A percentile compares a stretch with the other conserved stretches of the same genome.
These are phyloP conservation scores for Melanopsichium pennsylvanicum DNA, from an alignment of 1,284 basidiomycete genomes.

Conservation along the genomic window DNA sequence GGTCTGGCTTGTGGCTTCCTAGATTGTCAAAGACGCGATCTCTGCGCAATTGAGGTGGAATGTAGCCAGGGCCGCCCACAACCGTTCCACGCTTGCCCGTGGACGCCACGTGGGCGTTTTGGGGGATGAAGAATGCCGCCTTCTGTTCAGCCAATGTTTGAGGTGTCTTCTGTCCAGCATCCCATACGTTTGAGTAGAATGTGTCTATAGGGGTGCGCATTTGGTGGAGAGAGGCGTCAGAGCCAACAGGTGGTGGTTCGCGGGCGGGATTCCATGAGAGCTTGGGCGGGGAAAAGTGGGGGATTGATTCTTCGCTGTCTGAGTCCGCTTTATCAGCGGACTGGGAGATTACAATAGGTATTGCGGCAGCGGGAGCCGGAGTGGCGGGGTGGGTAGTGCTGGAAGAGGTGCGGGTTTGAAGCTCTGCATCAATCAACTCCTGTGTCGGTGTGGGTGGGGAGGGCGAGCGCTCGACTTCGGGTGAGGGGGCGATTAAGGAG, in stretches of 20 bases:
- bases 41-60: slow-evolving; percentile 72
- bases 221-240: slow-evolving; percentile 63
- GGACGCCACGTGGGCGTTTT: slow-evolving; percentile 18
- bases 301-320: slow-evolving; percentile 24
- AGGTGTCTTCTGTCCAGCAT: slow-evolving; percentile 57
- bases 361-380: slow-evolving; percentile 6
- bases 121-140: slow-evolving; percentile 71
- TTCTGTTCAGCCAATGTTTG: slow-evolving; percentile 44
- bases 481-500: slow-evolving; percentile 78
- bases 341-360: too few species aligned
- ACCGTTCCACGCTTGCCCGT: too few species aligned
- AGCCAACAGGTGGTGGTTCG: slow-evolving; percentile 67
- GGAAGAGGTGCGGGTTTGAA: slow-evolving; percentile 1
- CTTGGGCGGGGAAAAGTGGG: slow-evolving; percentile 54
- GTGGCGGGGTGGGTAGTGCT: too few species aligned
- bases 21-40: slow-evolving; percentile 69
- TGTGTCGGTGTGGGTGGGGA: slow-evolving; percentile 46
- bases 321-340: not conserved
- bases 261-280: slow-evolving; percentile 68
- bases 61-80: slow-evolving; percentile 41
- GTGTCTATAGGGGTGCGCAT: slow-evolving; percentile 68
- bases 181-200: slow-evolving; percentile 69
- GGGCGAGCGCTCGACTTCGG: slow-evolving; percentile 44
- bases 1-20: slow-evolving; percentile 72
- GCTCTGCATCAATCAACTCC: slow-evolving; percentile 24